Percentiles rank a stretch among this genome's conserved stretches.
These are phyloP conservation scores for Neonectria hederae DNA, from an alignment of 2,329 filamentous ascomycete genomes.

Conservation along the genomic window DNA sequence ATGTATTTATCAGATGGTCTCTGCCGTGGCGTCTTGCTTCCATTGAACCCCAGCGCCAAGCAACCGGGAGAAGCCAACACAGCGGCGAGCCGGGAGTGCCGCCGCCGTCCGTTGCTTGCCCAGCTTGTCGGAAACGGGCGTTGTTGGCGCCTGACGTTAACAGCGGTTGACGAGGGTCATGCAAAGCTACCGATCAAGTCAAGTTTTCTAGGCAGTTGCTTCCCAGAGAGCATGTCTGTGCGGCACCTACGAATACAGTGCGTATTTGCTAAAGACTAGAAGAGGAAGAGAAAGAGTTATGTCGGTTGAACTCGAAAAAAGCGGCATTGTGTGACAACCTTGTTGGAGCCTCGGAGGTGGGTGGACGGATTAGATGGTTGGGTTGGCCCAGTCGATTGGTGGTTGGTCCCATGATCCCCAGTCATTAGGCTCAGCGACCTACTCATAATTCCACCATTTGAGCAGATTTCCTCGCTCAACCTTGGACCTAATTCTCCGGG, in stretches of 20 bases:
- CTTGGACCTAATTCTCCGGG: neutral
- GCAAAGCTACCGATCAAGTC: slow-evolving; percentile 12
- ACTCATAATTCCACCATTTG: slow-evolving; percentile 1
- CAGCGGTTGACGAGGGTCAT: slow-evolving; percentile 4
- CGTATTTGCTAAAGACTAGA: neutral
- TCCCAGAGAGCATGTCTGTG: neutral
- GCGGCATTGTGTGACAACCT: slow-evolving; percentile 17
- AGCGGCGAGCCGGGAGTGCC: slow-evolving; percentile 18
- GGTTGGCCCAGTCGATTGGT: slow-evolving; percentile 8
- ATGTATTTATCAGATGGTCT: slow-evolving; percentile 2
- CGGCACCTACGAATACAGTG: neutral
- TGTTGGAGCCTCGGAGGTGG: neutral
- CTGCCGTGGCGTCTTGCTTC: slow-evolving; percentile 22
- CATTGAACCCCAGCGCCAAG: slow-evolving; percentile 24
- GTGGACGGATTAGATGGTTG: slow-evolving; percentile 21
- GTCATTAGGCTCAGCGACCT: slow-evolving; percentile 11
- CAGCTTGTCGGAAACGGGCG: slow-evolving; percentile 23
- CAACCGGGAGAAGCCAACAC: slow-evolving; percentile 3
- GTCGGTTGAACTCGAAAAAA: neutral
- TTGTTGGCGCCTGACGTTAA: slow-evolving; percentile 12
- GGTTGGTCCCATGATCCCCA: slow-evolving; percentile 22
- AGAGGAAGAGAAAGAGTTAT: neutral
- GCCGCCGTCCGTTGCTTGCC: slow-evolving; percentile 22
- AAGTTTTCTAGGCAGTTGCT: neutral
- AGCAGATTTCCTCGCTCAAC: slow-evolving; percentile 12